Conservation (phyloP, 257 asterid genomes). For the Ilex asprella region DNA sequence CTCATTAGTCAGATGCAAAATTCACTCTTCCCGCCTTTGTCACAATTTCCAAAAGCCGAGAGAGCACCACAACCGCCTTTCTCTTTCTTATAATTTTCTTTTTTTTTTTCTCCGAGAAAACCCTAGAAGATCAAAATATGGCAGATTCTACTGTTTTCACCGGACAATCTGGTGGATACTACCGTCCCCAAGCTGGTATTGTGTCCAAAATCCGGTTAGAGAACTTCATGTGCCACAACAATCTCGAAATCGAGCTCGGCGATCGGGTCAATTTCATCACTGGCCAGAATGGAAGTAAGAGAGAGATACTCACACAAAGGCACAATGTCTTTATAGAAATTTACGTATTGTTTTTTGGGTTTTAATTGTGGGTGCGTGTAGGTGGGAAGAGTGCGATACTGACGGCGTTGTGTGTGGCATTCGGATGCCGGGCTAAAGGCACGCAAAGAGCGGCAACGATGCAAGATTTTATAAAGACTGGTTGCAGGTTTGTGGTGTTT, state of each 20-base stretch:
- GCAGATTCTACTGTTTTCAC: slow-evolving; percentile 44
- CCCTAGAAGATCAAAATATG: slow-evolving; percentile 16
- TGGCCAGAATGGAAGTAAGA: slow-evolving; percentile 96
- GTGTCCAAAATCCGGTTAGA: slow-evolving; percentile 69
- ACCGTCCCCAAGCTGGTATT: slow-evolving; percentile 55
- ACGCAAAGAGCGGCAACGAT: slow-evolving; percentile 78
- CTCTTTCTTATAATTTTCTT: background rate
- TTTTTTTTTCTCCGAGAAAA: background rate
- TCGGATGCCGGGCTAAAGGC: slow-evolving; percentile 91
- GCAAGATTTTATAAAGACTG: slow-evolving; percentile 84
- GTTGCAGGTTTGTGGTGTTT: slow-evolving; percentile 61
- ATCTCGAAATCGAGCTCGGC: slow-evolving; percentile 75
- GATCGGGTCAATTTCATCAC: slow-evolving; percentile 80
- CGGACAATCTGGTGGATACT: slow-evolving; percentile 9
- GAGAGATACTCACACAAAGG: too few species aligned
- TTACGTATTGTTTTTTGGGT: too few species aligned
- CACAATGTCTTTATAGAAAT: too few species aligned
- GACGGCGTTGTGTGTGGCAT: slow-evolving; percentile 86
- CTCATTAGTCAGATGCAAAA: too few species aligned
- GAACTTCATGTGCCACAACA: slow-evolving; percentile 91
- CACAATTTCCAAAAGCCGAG: too few species aligned
- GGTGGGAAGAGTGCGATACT: slow-evolving; percentile 97
- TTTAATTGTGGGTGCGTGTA: slow-evolving; percentile 5
- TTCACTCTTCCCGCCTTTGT: slow-evolving; percentile 17
- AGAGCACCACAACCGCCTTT: too few species aligned